A percentile compares a stretch with the other conserved stretches of the same genome.
Conservation (phyloP, 2,329 filamentous ascomycete species). For the Alternaria arborescens region DNA sequence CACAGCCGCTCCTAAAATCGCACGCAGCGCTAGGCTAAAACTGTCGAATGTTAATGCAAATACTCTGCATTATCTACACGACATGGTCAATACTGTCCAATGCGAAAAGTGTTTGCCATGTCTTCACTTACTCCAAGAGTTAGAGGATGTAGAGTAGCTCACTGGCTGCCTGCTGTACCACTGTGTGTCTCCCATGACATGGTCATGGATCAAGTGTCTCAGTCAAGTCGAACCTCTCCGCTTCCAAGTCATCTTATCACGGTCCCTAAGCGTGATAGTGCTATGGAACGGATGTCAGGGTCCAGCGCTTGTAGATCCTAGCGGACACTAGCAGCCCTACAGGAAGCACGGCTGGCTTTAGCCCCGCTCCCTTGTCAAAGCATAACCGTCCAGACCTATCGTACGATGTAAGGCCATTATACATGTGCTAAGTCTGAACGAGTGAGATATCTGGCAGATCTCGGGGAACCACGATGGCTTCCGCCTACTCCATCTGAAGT, state of each 20-base stretch:
- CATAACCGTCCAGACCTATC: constrained; percentile 2
- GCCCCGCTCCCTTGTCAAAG: not conserved
- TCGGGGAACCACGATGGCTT: not conserved
- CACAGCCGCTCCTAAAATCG: constrained; percentile 6
- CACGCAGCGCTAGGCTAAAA: constrained; percentile 16
- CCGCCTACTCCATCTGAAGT: not conserved
- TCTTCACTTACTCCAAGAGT: not conserved
- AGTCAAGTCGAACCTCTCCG: not conserved
- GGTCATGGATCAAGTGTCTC: not conserved
- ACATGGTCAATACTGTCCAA: not conserved
- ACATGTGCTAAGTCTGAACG: constrained; percentile 1
- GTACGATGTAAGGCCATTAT: constrained; percentile 5
- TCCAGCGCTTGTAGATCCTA: constrained; percentile 8
- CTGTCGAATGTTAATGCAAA: constrained; percentile 23
- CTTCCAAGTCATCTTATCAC: constrained; percentile 2
- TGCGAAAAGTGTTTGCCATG: not conserved
- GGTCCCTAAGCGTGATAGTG: constrained; percentile 9
- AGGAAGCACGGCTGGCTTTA: not conserved
- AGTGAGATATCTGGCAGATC: not conserved
- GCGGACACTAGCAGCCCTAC: constrained; percentile 19
- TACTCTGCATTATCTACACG: constrained; percentile 9
- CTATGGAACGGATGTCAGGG: constrained; percentile 10
- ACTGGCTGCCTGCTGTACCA: not conserved
- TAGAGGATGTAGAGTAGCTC: not conserved
- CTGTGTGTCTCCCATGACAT: not conserved